Percentiles rank a stretch among this genome's conserved stretches.
These are phyloP conservation scores for Cytospora piceae DNA, from an alignment of 2,329 filamentous ascomycete species.

Conservation along the genomic window DNA sequence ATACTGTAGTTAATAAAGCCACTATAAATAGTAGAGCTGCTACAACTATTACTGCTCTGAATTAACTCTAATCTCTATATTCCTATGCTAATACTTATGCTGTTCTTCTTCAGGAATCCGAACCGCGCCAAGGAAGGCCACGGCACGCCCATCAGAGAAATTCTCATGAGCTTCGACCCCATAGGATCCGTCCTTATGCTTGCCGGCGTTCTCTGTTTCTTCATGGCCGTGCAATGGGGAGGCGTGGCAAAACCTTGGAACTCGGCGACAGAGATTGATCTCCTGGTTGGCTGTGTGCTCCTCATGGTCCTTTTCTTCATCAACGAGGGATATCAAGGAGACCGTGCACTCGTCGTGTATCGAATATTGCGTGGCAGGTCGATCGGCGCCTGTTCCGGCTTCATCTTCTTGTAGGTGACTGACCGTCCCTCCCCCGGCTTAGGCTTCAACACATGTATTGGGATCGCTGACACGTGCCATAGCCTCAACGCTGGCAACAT, in stretches of 20 bases:
- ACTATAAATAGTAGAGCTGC: too few relatives aligned
- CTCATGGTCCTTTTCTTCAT: conserved; percentile 8
- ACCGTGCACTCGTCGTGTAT: conserved; percentile 15
- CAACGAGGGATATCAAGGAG: conserved; percentile 14
- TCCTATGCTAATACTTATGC: too few relatives aligned
- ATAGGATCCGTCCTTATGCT: conserved; percentile 15
- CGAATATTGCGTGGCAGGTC: too few relatives aligned
- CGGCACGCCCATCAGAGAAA: conserved; percentile 3
- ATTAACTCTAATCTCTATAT: too few relatives aligned
- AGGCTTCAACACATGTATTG: too few relatives aligned
- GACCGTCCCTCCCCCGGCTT: too few relatives aligned
- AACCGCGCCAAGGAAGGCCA: neutral
- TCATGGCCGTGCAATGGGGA: conserved; percentile 23
- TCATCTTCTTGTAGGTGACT: too few relatives aligned
- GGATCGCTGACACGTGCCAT: neutral
- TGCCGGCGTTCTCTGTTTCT: conserved; percentile 16
- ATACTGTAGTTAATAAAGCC: too few relatives aligned
- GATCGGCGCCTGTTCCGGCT: too few relatives aligned
- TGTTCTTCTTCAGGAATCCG: neutral
- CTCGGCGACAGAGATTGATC: conserved; percentile 2
- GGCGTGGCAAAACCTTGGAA: conserved; percentile 14
- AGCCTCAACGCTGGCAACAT: conserved; percentile 19
- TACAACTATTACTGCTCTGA: too few relatives aligned
- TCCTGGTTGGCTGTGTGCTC: conserved; percentile 14
- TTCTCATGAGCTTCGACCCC: conserved; percentile 15